Conservation (phyloP, 768 basidiomycete species). For the Phaffia tasmanica region DNA sequence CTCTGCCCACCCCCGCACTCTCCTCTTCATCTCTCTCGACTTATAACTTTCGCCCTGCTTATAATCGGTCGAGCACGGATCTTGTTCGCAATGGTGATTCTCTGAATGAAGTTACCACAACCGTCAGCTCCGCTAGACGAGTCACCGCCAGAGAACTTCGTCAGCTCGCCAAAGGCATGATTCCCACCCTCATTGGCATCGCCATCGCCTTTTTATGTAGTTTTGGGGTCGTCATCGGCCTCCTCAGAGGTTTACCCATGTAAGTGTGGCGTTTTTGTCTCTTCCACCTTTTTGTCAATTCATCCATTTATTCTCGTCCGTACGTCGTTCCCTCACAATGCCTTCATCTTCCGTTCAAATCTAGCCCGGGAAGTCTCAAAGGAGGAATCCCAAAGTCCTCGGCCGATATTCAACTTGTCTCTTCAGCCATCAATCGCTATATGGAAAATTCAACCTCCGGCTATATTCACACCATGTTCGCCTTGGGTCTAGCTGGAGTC, state of each 20-base stretch:
- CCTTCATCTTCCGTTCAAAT: conserved; percentile 7
- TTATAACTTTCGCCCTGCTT: conserved; percentile 8
- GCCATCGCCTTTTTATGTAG: conserved; percentile 17
- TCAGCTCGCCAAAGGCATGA: conserved; percentile 16
- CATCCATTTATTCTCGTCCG: not conserved
- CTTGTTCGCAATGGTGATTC: not conserved
- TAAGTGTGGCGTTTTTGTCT: not conserved
- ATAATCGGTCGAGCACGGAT: not conserved
- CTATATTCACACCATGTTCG: conserved; percentile 60
- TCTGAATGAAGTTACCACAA: conserved; percentile 15
- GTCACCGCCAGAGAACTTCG: conserved; percentile 16
- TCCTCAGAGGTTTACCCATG: conserved; percentile 23
- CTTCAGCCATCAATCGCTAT: conserved; percentile 19
- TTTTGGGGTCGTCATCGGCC: conserved; percentile 8
- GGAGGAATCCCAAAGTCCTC: conserved; percentile 16
- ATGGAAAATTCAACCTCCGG: conserved; percentile 14
- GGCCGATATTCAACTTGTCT: conserved; percentile 20
- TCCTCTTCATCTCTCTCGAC: conserved; percentile 5
- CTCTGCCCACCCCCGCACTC: conserved; percentile 21
- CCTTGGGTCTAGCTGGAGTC: conserved; percentile 68
- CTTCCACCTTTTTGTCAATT: not conserved
- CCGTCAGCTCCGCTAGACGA: conserved; percentile 6
- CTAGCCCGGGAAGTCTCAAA: not conserved
- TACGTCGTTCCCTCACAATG: not conserved
- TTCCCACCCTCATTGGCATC: conserved; percentile 22